Evolutionary conservation across 495 filamentous ascomycete genomes (phyloP).

Genomic region (Penicillium soppii): DNA sequence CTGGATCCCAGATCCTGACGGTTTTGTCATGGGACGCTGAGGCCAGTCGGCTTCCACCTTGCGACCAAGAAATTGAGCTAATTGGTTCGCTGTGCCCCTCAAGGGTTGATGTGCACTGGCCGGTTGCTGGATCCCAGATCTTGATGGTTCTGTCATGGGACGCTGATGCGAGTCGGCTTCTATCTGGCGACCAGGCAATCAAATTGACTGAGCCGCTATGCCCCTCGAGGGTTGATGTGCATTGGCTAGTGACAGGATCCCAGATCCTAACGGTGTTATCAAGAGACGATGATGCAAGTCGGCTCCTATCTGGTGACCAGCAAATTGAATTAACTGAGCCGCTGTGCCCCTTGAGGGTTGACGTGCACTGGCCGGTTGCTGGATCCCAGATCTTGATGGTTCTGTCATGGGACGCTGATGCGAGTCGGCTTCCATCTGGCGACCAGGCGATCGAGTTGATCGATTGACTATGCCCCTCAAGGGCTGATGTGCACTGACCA

Average conservation of each 20-base stretch:
- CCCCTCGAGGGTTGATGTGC: slow-evolving; percentile 7
- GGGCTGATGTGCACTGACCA: slow-evolving; percentile 56
- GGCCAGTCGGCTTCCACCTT: slow-evolving; percentile 15
- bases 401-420: slow-evolving; percentile 27
- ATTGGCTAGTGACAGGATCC: slow-evolving; percentile 4
- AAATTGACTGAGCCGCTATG: slow-evolving; percentile 18
- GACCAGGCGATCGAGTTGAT: slow-evolving; percentile 26
- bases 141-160: slow-evolving; percentile 11
- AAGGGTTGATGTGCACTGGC: slow-evolving; percentile 7
- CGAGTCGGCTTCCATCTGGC: slow-evolving; percentile 29
- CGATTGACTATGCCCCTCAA: background rate
- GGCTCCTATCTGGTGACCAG: slow-evolving; percentile 22
- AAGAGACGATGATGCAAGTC: slow-evolving; percentile 17
- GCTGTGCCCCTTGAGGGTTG: slow-evolving; percentile 21
- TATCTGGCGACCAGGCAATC: slow-evolving; percentile 24
- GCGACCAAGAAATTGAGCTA: slow-evolving; percentile 23
- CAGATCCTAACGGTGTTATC: slow-evolving; percentile 20
- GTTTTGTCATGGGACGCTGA: slow-evolving; percentile 26
- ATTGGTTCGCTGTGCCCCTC: slow-evolving; percentile 17
- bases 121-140: slow-evolving; percentile 15
- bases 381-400: slow-evolving; percentile 33
- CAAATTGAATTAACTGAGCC: slow-evolving; percentile 15
- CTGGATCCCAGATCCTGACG: slow-evolving; percentile 28
- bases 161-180: slow-evolving; percentile 17
- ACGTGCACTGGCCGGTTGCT: slow-evolving; percentile 9